Evolutionary conservation across 805 yeast species (phyloP).

Genomic region (Debaryomyces maramus): DNA sequence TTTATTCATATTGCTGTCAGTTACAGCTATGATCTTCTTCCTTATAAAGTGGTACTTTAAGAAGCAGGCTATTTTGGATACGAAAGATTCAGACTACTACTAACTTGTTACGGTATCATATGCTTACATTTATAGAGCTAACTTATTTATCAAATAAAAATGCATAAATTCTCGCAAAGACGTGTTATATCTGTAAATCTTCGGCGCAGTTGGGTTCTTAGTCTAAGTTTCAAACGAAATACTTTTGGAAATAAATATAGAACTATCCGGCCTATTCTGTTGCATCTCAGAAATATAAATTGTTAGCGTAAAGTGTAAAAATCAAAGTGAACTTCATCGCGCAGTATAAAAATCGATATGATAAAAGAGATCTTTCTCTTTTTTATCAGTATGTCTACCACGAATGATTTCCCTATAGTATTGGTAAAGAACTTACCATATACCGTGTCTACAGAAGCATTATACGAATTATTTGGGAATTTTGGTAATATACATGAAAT

Average conservation of each 20-base stretch:
- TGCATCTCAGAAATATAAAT: too few relatives aligned
- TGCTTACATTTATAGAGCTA: background rate
- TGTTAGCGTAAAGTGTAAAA: too few relatives aligned
- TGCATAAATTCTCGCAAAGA: too few relatives aligned
- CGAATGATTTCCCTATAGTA: constrained; percentile 41
- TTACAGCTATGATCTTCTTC: constrained; percentile 7
- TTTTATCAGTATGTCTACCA: background rate
- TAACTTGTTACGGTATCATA: constrained; percentile 5
- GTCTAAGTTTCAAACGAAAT: too few relatives aligned
- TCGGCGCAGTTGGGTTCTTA: too few relatives aligned
- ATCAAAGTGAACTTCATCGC: background rate
- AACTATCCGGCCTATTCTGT: too few relatives aligned
- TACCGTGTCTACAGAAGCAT: constrained; percentile 42
- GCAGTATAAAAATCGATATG: background rate
- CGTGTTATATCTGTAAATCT: too few relatives aligned
- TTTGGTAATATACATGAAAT: constrained; percentile 60
- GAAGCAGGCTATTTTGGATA: constrained; percentile 24
- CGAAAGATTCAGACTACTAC: constrained; percentile 23
- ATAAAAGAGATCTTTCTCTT: background rate
- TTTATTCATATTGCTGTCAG: constrained; percentile 12
- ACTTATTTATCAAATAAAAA: too few relatives aligned
- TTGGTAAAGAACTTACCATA: constrained; percentile 61
- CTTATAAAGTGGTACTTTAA: constrained; percentile 18
- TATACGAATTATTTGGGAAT: constrained; percentile 53
- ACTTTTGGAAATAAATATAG: too few relatives aligned